Evolutionary conservation across 768 basidiomycete genomes (phyloP), one percentile per base, ranked within the genome.

Genomic region (Boletus tomentosulus): DNA sequence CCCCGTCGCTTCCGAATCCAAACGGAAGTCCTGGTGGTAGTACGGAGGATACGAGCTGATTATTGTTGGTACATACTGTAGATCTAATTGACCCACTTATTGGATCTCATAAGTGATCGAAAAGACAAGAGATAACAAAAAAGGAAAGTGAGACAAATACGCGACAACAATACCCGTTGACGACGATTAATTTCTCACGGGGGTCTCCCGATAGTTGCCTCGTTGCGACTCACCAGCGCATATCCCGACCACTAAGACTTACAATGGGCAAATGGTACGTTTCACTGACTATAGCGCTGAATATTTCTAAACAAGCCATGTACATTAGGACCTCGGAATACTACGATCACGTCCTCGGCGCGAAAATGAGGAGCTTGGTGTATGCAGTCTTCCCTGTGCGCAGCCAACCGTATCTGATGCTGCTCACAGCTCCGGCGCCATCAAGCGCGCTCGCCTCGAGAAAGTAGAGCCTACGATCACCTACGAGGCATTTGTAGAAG

Each of bases 281-380:
- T n/a, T 3, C 2, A 46, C 56, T 28, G 9, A 7, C 8, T 35
- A 28, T 13, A 28, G 28, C 6, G 25, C 51, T 25, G 12, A 19
- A 44, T 44, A 15, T 11, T 9, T 33, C 28, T 46, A 11, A 45
- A 24, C 12, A n/a, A 3, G 25, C 10, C 8, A 5, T 22, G 19
- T 24, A 24, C 27, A 42, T 51, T 64, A 91, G 89, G 89, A 87
- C 86, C 16, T 71, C 80, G 39, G 81, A 83, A 66, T 82, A 86
- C 63, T 78, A 81, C 56, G 89, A 92, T 71, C 81, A 87, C 64
- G 82, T 90, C 34, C 73, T 92, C 10, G 78, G 79, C 59, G 74
- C 80, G 55, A 92, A 91, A 81, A 77, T 92, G 60, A 88, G 85
- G 72, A 82, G 74, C 60, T 65, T 92, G 62, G 84, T 90, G 89